Percentiles rank a stretch among this genome's conserved stretches.
phyloP scores from a whole-genome alignment of 2,329 filamentous ascomycete species.

The Huntiella moniliformis region DNA sequence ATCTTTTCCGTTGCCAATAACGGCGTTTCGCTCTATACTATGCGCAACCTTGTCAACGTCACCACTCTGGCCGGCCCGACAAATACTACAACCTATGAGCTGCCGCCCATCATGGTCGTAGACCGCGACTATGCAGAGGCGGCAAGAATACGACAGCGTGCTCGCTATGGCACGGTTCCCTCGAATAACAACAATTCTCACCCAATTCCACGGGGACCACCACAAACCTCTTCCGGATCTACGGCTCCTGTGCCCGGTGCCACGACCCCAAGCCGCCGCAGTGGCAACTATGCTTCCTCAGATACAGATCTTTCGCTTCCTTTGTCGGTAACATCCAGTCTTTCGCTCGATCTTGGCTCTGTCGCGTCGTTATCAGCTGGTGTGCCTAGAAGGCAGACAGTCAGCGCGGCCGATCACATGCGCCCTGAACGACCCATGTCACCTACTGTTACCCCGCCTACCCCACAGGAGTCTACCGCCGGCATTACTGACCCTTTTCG shows the following conservation, averaged over 20 bases:
- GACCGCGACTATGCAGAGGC: background rate
- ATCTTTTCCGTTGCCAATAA: background rate
- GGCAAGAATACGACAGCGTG: too few relatives aligned
- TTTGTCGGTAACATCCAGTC: background rate
- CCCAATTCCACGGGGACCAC: too few relatives aligned
- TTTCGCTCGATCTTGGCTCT: background rate
- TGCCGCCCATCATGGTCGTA: slow-evolving; percentile 3
- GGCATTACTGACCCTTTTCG: too few relatives aligned
- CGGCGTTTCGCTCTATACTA: background rate
- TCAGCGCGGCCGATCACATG: background rate
- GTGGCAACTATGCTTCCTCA: background rate
- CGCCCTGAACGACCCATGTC: background rate
- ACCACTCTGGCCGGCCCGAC: slow-evolving; percentile 1
- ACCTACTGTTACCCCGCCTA: slow-evolving; percentile 10
- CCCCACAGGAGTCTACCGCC: background rate
- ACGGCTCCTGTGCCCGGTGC: too few relatives aligned
- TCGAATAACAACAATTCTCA: too few relatives aligned
- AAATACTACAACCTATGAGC: background rate
- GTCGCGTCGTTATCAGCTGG: background rate
- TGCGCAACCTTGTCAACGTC: slow-evolving; percentile 5
- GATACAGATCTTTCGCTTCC: background rate
- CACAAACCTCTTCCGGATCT: too few relatives aligned
- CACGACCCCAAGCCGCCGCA: background rate
- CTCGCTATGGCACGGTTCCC: too few relatives aligned
- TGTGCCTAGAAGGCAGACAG: background rate